Evolutionary conservation across 371 early-diverging fungal genomes (phyloP).

Genomic region (Circinella umbellata): DNA sequence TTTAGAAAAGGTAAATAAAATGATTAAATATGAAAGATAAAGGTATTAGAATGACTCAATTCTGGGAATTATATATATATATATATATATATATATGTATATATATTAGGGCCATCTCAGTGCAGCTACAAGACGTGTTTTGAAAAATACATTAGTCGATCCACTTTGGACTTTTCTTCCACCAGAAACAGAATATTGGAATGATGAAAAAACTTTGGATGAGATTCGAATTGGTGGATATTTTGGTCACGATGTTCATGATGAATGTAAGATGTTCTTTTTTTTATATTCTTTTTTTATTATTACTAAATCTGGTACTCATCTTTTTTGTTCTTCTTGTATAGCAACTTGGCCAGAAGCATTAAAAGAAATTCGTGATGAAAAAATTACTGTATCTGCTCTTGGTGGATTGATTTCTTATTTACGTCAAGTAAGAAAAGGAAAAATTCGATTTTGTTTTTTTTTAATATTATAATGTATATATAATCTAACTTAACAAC

Average conservation of each 20-base stretch:
- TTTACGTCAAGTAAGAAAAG: constrained; percentile 60
- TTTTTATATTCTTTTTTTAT: too few relatives aligned
- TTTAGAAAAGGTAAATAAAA: constrained; percentile 64
- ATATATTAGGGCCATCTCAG: constrained; percentile 60
- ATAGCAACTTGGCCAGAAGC: constrained; percentile 51
- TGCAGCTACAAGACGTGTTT: constrained; percentile 63
- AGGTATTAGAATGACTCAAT: too few relatives aligned
- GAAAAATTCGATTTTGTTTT: too few relatives aligned
- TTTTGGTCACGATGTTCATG: constrained; percentile 51
- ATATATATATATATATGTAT: neutral
- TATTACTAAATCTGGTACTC: neutral
- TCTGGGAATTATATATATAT: too few relatives aligned
- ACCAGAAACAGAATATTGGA: constrained; percentile 89
- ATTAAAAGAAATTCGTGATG: constrained; percentile 33
- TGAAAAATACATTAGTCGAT: constrained; percentile 72
- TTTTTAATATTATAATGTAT: too few relatives aligned
- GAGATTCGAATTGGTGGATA: constrained; percentile 75
- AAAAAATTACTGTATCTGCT: constrained; percentile 64
- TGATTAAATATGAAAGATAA: neutral
- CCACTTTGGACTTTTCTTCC: constrained; percentile 74
- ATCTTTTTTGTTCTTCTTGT: neutral
- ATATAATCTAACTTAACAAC: neutral
- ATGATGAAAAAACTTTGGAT: constrained; percentile 61
- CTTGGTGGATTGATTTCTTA: constrained; percentile 85
- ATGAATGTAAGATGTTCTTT: neutral